These are phyloP conservation scores for Fusarium sp. DNA, from an alignment of 2,329 filamentous ascomycete genomes.

Conservation along the genomic window DNA sequence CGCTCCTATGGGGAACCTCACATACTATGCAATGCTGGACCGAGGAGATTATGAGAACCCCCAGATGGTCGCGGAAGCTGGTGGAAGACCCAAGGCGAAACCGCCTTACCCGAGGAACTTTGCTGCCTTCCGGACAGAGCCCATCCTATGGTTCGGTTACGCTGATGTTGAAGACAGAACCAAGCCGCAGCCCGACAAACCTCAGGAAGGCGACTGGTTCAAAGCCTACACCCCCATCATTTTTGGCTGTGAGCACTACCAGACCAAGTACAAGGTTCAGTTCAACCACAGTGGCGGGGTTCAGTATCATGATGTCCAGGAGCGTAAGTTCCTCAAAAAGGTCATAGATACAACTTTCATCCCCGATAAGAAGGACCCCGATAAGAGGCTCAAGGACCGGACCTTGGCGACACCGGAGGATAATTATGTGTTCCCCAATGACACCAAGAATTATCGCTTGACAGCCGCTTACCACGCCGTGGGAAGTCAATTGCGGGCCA, in stretches of 20 bases:
- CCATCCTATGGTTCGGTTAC: conserved; percentile 39
- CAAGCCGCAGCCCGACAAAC: conserved; percentile 22
- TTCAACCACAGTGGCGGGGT: conserved; percentile 36
- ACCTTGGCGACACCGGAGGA: conserved; percentile 22
- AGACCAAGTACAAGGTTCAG: conserved; percentile 34
- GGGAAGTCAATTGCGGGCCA: conserved; percentile 25
- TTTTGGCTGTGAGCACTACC: conserved; percentile 37
- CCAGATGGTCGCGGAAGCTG: conserved; percentile 2
- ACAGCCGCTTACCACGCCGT: conserved; percentile 35
- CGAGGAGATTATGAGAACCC: conserved; percentile 35
- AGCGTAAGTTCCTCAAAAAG: conserved; percentile 25
- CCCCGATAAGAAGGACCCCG: conserved; percentile 5
- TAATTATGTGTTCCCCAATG: conserved; percentile 32
- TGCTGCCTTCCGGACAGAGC: conserved; percentile 36
- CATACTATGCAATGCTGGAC: conserved; percentile 32
- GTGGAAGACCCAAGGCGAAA: conserved; percentile 18
- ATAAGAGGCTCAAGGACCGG: conserved; percentile 31
- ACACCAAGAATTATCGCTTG: conserved; percentile 29
- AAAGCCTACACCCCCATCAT: conserved; percentile 39
- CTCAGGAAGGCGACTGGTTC: conserved; percentile 20
- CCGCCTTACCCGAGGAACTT: conserved; percentile 34
- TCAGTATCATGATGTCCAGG: conserved; percentile 26
- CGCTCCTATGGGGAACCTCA: conserved; percentile 30
- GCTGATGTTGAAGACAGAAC: conserved; percentile 30
- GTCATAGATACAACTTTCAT: conserved; percentile 34